Evolutionary conservation across 2,329 filamentous ascomycete genomes (phyloP), one percentile per base, ranked within the genome.

Genomic region (Plenodomus tracheiphilus): DNA sequence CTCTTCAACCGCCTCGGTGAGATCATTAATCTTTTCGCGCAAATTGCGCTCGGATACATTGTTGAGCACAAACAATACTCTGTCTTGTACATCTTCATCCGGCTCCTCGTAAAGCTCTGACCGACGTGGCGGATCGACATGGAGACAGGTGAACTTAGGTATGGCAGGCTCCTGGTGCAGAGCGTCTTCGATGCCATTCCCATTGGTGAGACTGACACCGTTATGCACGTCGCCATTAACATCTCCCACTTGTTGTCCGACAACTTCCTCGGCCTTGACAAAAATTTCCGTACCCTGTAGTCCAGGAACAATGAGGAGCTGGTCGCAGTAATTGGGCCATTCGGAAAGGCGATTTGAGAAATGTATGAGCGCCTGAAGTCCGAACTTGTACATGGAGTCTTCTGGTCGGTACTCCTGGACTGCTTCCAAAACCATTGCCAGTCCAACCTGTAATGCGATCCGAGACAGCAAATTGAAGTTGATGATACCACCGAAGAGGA

Each of bases 381-480:
- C 94, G 68, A 99, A 99, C 65, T 97, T 96, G 78, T 94, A 97
- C 94, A 99, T 97, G 1, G 90, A 86, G 52, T 92, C 86, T 25
- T 95, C 88, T 0, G 88, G 85, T 25, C 82, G 77, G 64, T 94
- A 90, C 56, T 96, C 91, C 56, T 90, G 83, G 19, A 99, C 91
- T 11, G 94, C 91, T 71, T 99, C 92, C n/a, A 97, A 79, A 55
- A 99, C 96, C 91, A 99, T 97, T 15, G 89, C 91, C 15, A 97
- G 79, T n/a, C 90, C 94, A 47, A 96, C 91, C 68, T 96, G 91
- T 28, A 97, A 83, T 3, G 94, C 91, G 16, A 99, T 83, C 36
- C 91, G 88, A 5, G 91, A 91, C 42, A 99, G 88, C 6, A 99
- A 81, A 65, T 92, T 91, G 75, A 91, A 94, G 43, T 92, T 92